Conservation (phyloP, 1,284 basidiomycete species). For the Wallemia ichthyophaga region DNA sequence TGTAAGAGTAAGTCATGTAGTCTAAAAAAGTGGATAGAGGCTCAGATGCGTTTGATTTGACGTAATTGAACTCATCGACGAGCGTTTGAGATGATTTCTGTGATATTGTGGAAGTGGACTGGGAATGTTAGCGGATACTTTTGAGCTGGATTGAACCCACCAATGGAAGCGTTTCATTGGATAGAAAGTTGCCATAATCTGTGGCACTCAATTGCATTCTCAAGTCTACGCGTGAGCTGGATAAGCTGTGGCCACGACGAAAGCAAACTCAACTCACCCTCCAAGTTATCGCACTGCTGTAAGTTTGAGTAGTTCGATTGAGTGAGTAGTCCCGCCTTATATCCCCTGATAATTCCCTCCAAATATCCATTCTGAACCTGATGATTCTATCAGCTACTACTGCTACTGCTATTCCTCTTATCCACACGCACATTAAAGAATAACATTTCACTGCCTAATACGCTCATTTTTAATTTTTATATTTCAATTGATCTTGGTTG, state of each 20-base stretch:
- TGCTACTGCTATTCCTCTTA: not conserved
- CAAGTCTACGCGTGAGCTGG: constrained; percentile 31
- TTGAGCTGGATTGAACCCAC: not conserved
- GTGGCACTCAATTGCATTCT: constrained; percentile 76
- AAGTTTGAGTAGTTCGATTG: constrained; percentile 74
- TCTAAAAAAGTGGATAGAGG: constrained; percentile 81
- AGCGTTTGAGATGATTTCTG: constrained; percentile 84
- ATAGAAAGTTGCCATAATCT: constrained; percentile 94
- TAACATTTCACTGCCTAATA: constrained; percentile 14
- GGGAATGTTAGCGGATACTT: not conserved
- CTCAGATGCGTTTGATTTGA: constrained; percentile 66
- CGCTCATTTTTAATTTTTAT: not conserved
- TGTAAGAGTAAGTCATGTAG: constrained; percentile 95
- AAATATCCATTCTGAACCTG: constrained; percentile 57
- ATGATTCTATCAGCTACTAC: not conserved
- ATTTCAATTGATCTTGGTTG: too few species aligned
- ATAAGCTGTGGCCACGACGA: constrained; percentile 7
- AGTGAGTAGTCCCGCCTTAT: constrained; percentile 70
- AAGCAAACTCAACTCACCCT: constrained; percentile 32
- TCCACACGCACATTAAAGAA: constrained; percentile 40
- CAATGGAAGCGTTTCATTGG: constrained; percentile 83
- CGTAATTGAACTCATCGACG: constrained; percentile 88
- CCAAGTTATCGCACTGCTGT: constrained; percentile 88
- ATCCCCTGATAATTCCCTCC: constrained; percentile 78
- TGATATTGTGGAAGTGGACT: constrained; percentile 67